A percentile compares a stretch with the other conserved stretches of the same genome.
Evolutionary conservation across 106 monocot species (phyloP).

Genomic region (Acanthochlamys bracteata): DNA sequence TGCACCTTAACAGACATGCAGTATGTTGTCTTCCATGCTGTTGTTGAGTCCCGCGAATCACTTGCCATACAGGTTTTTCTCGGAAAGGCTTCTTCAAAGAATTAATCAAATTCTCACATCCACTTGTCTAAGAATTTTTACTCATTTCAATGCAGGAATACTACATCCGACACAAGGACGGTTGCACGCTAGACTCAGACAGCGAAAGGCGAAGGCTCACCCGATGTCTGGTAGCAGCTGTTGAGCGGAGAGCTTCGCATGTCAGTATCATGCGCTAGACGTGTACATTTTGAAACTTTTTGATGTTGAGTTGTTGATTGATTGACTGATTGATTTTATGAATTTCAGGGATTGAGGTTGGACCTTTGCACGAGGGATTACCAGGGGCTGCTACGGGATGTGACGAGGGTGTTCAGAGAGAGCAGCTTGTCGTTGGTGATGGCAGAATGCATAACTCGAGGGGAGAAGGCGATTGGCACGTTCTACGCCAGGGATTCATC

Average conservation of each 20-base stretch:
- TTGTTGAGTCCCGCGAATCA: conserved; percentile 34
- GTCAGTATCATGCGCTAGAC: conserved; percentile 16
- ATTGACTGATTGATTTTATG: too few relatives aligned
- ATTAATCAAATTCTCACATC: not conserved
- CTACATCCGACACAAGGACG: conserved; percentile 49
- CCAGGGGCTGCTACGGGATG: conserved; percentile 42
- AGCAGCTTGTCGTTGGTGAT: conserved; percentile 39
- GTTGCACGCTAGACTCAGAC: conserved; percentile 28
- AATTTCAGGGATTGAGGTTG: conserved; percentile 37
- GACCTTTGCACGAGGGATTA: conserved; percentile 28
- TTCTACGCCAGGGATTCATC: conserved; percentile 46
- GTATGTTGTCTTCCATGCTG: conserved; percentile 60
- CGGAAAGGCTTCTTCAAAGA: not conserved
- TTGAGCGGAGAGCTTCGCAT: conserved; percentile 50
- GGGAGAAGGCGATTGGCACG: conserved; percentile 28
- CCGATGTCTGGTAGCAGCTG: conserved; percentile 43
- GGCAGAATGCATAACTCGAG: conserved; percentile 29
- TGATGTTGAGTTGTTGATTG: not conserved
- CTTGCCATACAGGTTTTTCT: conserved; percentile 33
- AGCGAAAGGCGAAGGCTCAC: conserved; percentile 35
- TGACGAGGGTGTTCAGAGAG: conserved; percentile 52
- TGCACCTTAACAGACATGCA: conserved; percentile 65
- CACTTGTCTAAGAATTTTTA: not conserved
- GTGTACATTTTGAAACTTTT: not conserved
- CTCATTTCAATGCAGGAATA: conserved; percentile 38